Evolutionary conservation across 2,329 filamentous ascomycete species (phyloP), one percentile per base, ranked within the genome.

Genomic region (Seiridium cupressi): DNA sequence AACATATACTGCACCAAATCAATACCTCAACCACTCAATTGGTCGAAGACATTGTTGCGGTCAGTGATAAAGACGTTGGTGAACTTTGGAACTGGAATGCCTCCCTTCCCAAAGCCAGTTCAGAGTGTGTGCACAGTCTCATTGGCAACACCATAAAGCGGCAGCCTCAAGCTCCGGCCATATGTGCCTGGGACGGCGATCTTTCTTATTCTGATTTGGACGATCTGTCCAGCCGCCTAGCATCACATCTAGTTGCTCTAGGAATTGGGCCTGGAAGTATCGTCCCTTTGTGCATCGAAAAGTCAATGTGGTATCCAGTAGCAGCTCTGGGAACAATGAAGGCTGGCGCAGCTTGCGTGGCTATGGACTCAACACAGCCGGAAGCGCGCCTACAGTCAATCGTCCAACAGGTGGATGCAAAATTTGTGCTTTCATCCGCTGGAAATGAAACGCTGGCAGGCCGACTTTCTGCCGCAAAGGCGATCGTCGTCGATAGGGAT

Each of bases 51-150:
- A 35, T 32, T 6, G 11, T 31, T 1, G 6, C 48, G 42, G 10
- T 57, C 34, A 57, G 55, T 35, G 13, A 3, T 26, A 34, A 36
- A 13, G 44, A 57, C 13, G 34, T n/a, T 5, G n/a, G 1, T n/a
- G 35, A 35, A 4, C 36, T 57, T 5, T 7, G 46, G 3, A 18
- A 49, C 11, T 40, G 44, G 44, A 57, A 57, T 18, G 44, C 34
- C 9, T 40, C 42, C 34, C 44, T 11, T 42, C 38, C 13, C 1
- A 42, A 2, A 42, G 38, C 75, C 67, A 73, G 71, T 53, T 77
- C 73, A 54, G 75, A 68, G 9, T 66, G 80, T 64, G 66, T 83
- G 0, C 80, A 82, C 63, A 74, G 79, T 5, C 68, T 82, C 3
- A 74, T 84, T 18, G 69, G 70, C 18, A 65, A 66, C 35, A 42